Conservation (phyloP, 73 alveolate species). For the Uronychia setigera region DNA sequence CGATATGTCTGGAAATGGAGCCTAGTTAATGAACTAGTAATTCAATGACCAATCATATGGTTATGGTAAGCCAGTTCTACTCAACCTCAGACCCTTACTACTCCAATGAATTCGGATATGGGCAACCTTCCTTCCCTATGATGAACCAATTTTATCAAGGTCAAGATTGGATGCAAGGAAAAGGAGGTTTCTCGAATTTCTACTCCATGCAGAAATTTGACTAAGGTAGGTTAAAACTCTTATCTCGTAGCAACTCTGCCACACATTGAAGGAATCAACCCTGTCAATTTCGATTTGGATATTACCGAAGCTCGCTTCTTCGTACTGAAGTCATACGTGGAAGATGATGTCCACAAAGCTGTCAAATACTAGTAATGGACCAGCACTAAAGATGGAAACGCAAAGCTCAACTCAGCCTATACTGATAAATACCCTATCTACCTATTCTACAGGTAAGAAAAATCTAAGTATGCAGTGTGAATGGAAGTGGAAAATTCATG, state of each 20-base stretch:
- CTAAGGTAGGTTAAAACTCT: background rate
- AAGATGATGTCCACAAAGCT: constrained; percentile 78
- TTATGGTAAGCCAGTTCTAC: background rate
- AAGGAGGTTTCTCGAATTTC: background rate
- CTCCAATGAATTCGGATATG: background rate
- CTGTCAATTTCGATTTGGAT: background rate
- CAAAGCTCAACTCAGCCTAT: constrained; percentile 57
- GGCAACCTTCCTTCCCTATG: background rate
- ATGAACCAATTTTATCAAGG: background rate
- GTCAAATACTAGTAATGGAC: constrained; percentile 75
- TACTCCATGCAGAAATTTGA: background rate
- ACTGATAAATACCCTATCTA: constrained; percentile 11
- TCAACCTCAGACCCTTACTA: background rate
- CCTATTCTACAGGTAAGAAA: constrained; percentile 23
- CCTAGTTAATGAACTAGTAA: background rate
- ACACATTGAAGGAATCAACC: background rate
- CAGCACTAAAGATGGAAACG: constrained; percentile 66
- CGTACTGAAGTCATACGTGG: constrained; percentile 69
- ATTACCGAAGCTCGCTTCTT: constrained; percentile 57
- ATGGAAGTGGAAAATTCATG: constrained; percentile 56
- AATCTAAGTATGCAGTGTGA: constrained; percentile 60
- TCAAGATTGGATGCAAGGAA: background rate
- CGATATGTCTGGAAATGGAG: background rate
- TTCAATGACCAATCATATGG: no score
- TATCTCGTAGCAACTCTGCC: background rate